A percentile compares a stretch with the other conserved stretches of the same genome.
Evolutionary conservation across 1,139 yeast species (phyloP).

Genomic region (Zygosaccharomyces sapae): DNA sequence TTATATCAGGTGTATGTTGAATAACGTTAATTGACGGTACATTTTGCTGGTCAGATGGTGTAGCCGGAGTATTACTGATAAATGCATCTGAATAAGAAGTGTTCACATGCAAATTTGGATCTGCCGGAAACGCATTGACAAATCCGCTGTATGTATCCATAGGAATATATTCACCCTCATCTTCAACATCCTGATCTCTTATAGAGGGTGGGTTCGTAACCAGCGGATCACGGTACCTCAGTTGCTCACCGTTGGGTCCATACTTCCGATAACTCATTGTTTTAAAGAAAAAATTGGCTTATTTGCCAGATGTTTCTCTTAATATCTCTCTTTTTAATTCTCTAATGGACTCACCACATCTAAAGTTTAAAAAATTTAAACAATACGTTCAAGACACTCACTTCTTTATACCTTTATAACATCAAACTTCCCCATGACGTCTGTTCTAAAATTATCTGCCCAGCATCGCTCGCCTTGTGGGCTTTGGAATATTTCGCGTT

Average conservation of each 20-base stretch:
- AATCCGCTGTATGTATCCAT: slow-evolving; percentile 16
- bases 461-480: slow-evolving; percentile 3
- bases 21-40: slow-evolving; percentile 15
- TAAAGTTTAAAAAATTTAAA: neutral
- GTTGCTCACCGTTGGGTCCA: slow-evolving; percentile 3
- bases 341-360: neutral
- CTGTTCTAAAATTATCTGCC: slow-evolving; percentile 6
- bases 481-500: slow-evolving; percentile 2
- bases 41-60: slow-evolving; percentile 4
- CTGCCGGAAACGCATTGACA: slow-evolving; percentile 16
- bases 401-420: slow-evolving; percentile 4
- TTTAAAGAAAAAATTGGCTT: neutral
- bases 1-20: slow-evolving; percentile 16
- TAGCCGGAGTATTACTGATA: slow-evolving; percentile 12
- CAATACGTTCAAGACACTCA: neutral
- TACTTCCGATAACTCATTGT: slow-evolving; percentile 5
- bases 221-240: slow-evolving; percentile 5
- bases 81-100: slow-evolving; percentile 24
- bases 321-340: neutral
- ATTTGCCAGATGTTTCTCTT: neutral
- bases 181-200: neutral
- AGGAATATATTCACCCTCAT: slow-evolving; percentile 3
- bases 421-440: neutral
- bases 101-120: slow-evolving; percentile 14
- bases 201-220: neutral